Percentiles rank a stretch among this genome's conserved stretches.
These are phyloP conservation scores for Populus ilicifolia DNA, from an alignment of 345 rosid genomes.

Conservation along the genomic window DNA sequence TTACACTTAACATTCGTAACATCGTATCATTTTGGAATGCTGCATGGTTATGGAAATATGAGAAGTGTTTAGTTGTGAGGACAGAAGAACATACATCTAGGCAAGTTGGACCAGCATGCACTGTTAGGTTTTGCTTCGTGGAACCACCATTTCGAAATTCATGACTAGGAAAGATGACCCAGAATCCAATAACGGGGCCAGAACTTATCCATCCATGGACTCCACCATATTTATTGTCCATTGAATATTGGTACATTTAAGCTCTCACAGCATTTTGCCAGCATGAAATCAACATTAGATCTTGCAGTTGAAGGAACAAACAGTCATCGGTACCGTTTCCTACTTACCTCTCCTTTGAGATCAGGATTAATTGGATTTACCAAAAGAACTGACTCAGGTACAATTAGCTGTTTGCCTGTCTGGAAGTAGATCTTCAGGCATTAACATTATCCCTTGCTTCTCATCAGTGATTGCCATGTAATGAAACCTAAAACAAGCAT, in stretches of 20 bases:
- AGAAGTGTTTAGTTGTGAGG: too few species aligned
- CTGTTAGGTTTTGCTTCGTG: too few species aligned
- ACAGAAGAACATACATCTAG: too few species aligned
- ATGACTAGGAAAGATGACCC: slow-evolving; percentile 35
- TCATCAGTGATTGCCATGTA: slow-evolving; percentile 43
- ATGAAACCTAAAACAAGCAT: slow-evolving; percentile 31
- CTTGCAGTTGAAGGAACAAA: not conserved
- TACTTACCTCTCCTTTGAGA: slow-evolving; percentile 71
- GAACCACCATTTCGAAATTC: slow-evolving; percentile 8
- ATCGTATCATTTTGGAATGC: too few species aligned
- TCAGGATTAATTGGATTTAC: slow-evolving; percentile 55
- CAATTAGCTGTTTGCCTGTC: slow-evolving; percentile 49
- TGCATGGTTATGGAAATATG: too few species aligned
- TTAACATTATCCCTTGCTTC: slow-evolving; percentile 42
- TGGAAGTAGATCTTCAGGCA: slow-evolving; percentile 35
- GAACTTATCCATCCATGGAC: slow-evolving; percentile 46
- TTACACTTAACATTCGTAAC: too few species aligned
- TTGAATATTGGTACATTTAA: slow-evolving; percentile 32
- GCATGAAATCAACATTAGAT: not conserved
- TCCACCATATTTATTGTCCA: slow-evolving; percentile 39
- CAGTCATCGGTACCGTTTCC: not conserved
- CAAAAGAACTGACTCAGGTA: slow-evolving; percentile 79
- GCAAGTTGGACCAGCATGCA: too few species aligned
- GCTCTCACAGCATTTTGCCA: not conserved
- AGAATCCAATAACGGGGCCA: slow-evolving; percentile 36